These are phyloP conservation scores for Mangifera indica DNA, from an alignment of 345 rosid species.

Conservation along the genomic window DNA sequence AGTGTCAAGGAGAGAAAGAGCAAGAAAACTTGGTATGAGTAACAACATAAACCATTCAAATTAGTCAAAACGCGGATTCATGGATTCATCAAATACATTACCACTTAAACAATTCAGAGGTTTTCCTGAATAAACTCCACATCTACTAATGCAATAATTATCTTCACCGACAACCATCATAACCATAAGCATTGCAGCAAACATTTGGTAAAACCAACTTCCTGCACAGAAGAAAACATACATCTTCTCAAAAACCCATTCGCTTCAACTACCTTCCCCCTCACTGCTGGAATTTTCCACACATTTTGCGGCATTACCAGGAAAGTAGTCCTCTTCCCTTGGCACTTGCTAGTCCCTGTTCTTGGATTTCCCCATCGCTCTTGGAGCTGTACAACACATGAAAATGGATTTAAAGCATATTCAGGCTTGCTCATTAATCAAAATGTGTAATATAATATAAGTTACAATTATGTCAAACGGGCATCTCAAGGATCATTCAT, in stretches of 20 bases:
- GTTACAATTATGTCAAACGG: background rate
- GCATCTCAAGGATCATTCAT: background rate
- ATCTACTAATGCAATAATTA: constrained; percentile 11
- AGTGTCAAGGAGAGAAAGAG: too few relatives aligned
- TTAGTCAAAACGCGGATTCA: background rate
- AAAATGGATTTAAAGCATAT: constrained; percentile 1
- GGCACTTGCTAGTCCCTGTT: constrained; percentile 29
- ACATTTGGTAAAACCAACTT: constrained; percentile 12
- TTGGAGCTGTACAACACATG: constrained; percentile 46
- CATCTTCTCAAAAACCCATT: background rate
- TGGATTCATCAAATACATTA: background rate
- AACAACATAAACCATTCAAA: too few relatives aligned
- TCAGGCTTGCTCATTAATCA: background rate
- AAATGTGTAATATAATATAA: background rate
- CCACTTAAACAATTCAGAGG: constrained; percentile 9
- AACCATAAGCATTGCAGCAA: constrained; percentile 6
- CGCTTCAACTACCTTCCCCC: constrained; percentile 10
- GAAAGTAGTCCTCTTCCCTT: constrained; percentile 12
- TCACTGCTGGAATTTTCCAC: background rate
- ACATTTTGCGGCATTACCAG: background rate
- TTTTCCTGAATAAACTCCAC: too few relatives aligned
- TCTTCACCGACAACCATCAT: constrained; percentile 17
- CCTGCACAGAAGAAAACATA: constrained; percentile 23
- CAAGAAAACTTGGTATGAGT: too few relatives aligned
- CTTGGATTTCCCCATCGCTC: constrained; percentile 63